Evolutionary conservation across 768 basidiomycete species (phyloP), one percentile per base, ranked within the genome.

Genomic region (Kwoniella dejecticola): DNA sequence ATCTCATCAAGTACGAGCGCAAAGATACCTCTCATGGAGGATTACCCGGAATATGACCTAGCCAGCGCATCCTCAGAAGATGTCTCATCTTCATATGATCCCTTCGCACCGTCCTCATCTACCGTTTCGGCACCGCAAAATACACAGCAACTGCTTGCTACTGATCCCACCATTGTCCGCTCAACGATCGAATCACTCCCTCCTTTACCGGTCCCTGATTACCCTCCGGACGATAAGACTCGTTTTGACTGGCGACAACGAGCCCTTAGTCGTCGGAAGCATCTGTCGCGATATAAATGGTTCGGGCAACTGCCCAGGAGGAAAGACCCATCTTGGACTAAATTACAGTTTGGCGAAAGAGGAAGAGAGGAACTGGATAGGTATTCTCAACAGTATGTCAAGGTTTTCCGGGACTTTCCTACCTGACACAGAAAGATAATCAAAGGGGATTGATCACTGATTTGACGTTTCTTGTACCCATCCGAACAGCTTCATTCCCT

Each of bases 201-300:
- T 21, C 44, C 49, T 30, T 17, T 45, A 5, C 41, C 30, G 4
- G 36, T 27, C 3, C 58, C 47, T 4, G 21, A 53, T n/a, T 50
- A 44, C 30, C 75, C 78, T 44, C 64, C 74, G 61, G 60, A 59
- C 36, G 75, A 68, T 4, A 58, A 64, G 26, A 70, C 71, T 23
- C 81, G 87, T 6, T 87, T 85, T 72, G 84, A 88, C 68, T 89
- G 88, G 88, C 81, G 86, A 41, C 68, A 81, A 38, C 81, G 85
- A 19, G 83, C 86, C 7, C 61, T 13, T 80, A 85, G 57, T 31
- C 64, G 17, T 38, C 13, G 59, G 49, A 53, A 62, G 17, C 29
- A 49, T 48, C 11, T 45, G 24, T 30, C 13, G 23, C 21, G 52
- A 38, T 29, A 57, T 36, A 54, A 62, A 52, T 23, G 64, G 59